Conservation (phyloP, 306 rosid species). For the Quercus wislizeni region DNA sequence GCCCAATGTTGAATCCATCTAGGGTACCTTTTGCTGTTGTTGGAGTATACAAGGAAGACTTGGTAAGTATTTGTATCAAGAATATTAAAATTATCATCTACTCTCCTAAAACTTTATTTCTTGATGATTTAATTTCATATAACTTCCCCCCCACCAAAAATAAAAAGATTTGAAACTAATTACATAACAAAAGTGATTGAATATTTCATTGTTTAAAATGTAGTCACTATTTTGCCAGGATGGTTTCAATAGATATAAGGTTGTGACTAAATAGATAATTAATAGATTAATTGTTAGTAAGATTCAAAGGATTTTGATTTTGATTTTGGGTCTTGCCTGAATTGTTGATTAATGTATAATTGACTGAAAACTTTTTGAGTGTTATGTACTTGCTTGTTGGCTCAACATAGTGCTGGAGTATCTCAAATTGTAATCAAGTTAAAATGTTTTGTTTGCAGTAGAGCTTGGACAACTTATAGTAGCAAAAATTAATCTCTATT, state of each 20-base stretch:
- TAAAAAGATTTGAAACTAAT: not conserved
- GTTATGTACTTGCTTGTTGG: not conserved
- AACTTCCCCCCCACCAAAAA: no score
- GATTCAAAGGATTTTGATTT: not conserved
- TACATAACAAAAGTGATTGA: not conserved
- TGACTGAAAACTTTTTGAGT: not conserved
- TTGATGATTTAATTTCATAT: not conserved
- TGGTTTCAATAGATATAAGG: not conserved
- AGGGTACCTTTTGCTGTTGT: conserved; percentile 84
- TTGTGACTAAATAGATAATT: not conserved
- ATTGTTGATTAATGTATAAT: not conserved
- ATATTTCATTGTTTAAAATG: not conserved
- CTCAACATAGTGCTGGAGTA: not conserved
- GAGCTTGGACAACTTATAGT: not conserved
- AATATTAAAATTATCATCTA: not conserved
- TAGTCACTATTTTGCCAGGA: not conserved
- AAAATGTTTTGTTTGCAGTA: not conserved
- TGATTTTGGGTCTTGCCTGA: not conserved
- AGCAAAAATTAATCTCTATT: not conserved
- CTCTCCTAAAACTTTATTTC: not conserved
- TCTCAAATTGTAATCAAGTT: not conserved
- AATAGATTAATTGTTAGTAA: not conserved
- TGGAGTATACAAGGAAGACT: conserved; percentile 78
- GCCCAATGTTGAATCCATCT: conserved; percentile 97
- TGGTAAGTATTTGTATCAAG: conserved; percentile 43